Evolutionary conservation across 306 rosid genomes (phyloP).

Genomic region (Malus sylvestris): DNA sequence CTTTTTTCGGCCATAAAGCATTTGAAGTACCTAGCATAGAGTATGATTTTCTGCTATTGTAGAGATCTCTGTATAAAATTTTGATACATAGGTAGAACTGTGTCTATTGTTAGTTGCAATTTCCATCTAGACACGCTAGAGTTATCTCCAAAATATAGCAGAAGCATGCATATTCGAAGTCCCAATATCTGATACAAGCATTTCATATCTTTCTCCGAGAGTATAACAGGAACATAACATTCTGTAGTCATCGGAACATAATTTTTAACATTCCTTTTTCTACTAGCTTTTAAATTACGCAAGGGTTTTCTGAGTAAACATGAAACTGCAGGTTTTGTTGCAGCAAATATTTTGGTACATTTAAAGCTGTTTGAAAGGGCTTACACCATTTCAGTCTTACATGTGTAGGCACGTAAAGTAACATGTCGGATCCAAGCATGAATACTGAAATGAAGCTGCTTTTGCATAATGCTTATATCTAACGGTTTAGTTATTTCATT

Average conservation of each 20-base stretch:
- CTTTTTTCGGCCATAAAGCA: not conserved
- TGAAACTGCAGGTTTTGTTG: slow-evolving; percentile 1
- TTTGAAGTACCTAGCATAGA: not conserved
- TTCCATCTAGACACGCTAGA: not conserved
- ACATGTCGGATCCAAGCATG: not conserved
- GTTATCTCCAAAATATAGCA: not conserved
- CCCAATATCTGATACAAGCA: not conserved
- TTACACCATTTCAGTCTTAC: not conserved
- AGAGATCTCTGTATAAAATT: not conserved
- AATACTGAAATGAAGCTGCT: not conserved
- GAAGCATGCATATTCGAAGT: not conserved
- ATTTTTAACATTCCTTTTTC: not conserved
- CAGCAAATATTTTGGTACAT: not conserved
- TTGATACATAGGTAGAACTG: not conserved
- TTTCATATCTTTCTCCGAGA: not conserved
- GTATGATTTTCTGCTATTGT: not conserved
- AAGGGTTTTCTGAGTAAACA: not conserved
- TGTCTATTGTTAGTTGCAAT: not conserved
- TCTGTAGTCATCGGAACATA: not conserved
- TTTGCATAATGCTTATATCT: not conserved
- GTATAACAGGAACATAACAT: not conserved
- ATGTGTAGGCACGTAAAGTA: not conserved
- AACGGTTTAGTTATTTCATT: not conserved
- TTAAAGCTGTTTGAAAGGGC: not conserved
- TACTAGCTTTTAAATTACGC: not conserved